Conservation (phyloP, 257 asterid genomes). For the Cordia subcordata region DNA sequence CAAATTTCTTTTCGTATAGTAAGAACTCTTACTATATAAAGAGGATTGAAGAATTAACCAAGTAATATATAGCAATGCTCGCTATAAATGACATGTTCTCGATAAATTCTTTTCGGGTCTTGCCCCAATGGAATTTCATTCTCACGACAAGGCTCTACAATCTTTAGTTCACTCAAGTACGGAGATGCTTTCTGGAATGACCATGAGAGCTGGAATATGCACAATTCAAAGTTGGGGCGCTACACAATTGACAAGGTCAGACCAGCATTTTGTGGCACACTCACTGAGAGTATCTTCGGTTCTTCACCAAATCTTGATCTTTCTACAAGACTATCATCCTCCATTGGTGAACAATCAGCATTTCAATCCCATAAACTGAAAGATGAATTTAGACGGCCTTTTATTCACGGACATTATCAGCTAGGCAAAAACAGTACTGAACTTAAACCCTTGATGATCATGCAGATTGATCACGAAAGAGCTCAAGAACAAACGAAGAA, state of each 20-base stretch:
- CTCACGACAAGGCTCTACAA: not conserved
- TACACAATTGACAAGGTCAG: conserved; percentile 24
- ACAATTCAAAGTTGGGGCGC: conserved; percentile 19
- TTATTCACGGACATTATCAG: conserved; percentile 19
- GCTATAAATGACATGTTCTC: too few relatives aligned
- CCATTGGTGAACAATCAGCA: not conserved
- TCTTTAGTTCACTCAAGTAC: conserved; percentile 19
- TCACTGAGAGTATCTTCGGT: conserved; percentile 24
- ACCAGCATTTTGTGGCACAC: conserved; percentile 24
- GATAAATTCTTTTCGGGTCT: too few relatives aligned
- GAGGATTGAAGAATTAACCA: too few relatives aligned
- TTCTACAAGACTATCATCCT: not conserved
- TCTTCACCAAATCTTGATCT: conserved; percentile 15
- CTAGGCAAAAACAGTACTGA: too few relatives aligned
- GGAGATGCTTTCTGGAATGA: conserved; percentile 47
- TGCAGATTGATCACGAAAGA: too few relatives aligned
- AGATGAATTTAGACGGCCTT: not conserved
- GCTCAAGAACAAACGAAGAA: conserved; percentile 6
- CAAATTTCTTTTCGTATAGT: not conserved
- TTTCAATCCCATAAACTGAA: not conserved
- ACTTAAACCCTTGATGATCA: too few relatives aligned
- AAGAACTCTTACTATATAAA: too few relatives aligned
- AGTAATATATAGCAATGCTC: too few relatives aligned
- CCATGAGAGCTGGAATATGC: conserved; percentile 38
- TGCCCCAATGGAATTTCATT: not conserved